Percentiles rank a stretch among this genome's conserved stretches.
These are phyloP conservation scores for Phytophthora rubi DNA, from an alignment of 352 stramenopile species.

Conservation along the genomic window DNA sequence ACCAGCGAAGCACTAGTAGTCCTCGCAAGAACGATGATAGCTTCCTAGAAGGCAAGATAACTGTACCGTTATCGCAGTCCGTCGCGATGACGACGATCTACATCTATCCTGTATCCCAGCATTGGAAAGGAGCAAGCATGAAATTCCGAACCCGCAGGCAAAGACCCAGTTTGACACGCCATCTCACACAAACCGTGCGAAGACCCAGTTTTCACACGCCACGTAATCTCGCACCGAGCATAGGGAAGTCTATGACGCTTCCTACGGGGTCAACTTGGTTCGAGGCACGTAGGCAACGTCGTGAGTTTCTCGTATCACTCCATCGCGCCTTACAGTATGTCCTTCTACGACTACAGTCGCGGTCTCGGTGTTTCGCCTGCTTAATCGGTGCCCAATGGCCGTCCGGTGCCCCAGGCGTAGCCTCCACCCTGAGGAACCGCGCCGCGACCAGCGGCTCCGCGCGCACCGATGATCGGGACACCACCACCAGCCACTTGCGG, in stretches of 20 bases:
- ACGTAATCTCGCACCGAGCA: no score
- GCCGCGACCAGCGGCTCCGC: conserved; percentile 34
- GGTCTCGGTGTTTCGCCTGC: background rate
- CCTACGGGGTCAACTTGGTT: background rate
- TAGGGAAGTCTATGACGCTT: no score
- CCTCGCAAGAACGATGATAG: no score
- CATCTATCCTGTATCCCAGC: no score
- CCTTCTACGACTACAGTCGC: background rate
- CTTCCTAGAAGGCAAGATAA: no score
- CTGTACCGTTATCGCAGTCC: no score
- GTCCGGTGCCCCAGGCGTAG: conserved; percentile 76
- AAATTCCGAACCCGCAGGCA: no score
- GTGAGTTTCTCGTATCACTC: background rate
- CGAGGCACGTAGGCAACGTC: background rate
- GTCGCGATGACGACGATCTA: no score
- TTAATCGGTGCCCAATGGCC: conserved; percentile 53
- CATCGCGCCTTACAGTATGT: background rate
- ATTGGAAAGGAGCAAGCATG: no score
- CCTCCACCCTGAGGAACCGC: conserved; percentile 51
- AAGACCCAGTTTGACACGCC: no score
- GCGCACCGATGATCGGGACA: conserved; percentile 73
- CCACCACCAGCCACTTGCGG: conserved; percentile 43
- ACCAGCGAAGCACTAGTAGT: background rate
- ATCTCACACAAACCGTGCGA: no score
- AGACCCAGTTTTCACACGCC: no score